Base-by-base conservation (phyloP, 306 rosid genomes). In the Vachellia collinsii region DNA sequence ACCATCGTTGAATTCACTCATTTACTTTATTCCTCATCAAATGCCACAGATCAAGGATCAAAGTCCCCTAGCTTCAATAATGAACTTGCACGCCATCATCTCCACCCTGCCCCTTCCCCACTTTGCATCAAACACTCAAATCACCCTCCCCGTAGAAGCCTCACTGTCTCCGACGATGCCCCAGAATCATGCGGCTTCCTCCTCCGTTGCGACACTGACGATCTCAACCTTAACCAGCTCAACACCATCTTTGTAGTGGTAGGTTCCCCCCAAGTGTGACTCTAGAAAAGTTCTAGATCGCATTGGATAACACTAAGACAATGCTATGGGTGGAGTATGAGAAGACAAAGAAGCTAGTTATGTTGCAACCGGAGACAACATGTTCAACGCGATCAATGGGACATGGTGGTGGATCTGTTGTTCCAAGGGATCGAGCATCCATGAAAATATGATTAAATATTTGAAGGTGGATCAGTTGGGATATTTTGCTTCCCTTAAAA, bases 291-390 rank as follows among this genome's bases (percentile, higher is more conserved):
- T 92, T 94, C 76, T 82, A 85, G 19, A 25, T 83, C n/a, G 97
- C 97, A 14, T 73, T 94, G 77, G 92, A 91, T 76, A 82, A 94
- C 86, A 91, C 97, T 3, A 91, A 90, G 75, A 80, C 97, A 23
- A 25, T 93, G 79, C 83, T 90, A 37, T 92, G 97, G 99, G 79
- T 94, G 76, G 91, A 94, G 89, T 76, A 90, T 82, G 34, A 53
- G 70, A 91, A 85, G 78, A 78, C 93, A 61, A 77, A 56, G 74
- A 71, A 77, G 51, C 92, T 92, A 9, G 97, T 94, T 82, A 97
- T 97, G 54, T 94, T 92, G 98, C 98, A 4, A 94, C 94, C 2
- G 99, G 99, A 3, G 99, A 94, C 79, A 95, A 97, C 0, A 97
- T 94, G 3, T 93, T 94, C 92, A 93, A 93, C 70, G 97, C 97